phyloP scores from a whole-genome alignment of 805 yeast genomes.

The Myxozyma kluyveri region DNA sequence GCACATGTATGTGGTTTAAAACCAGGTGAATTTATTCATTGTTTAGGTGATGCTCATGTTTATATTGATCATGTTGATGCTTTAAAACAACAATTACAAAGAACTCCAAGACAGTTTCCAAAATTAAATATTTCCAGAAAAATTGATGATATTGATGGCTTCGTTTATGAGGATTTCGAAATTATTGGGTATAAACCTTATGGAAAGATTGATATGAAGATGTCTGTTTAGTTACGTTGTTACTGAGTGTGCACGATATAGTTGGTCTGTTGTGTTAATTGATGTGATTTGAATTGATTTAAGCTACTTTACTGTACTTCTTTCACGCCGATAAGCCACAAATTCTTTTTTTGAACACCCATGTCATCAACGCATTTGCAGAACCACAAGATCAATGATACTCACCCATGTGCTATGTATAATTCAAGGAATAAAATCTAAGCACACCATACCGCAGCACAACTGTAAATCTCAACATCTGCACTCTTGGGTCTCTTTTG shows the following conservation, averaged over 20 bases:
- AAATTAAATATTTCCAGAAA: conserved; percentile 64
- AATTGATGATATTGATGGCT: conserved; percentile 76
- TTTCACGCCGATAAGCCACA: too few relatives aligned
- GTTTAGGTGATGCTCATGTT: conserved; percentile 96
- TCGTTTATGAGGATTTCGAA: conserved; percentile 83
- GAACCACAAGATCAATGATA: too few relatives aligned
- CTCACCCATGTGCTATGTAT: too few relatives aligned
- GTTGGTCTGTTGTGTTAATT: not conserved
- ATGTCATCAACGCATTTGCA: too few relatives aligned
- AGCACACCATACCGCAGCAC: too few relatives aligned
- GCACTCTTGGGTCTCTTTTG: too few relatives aligned
- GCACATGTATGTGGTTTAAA: conserved; percentile 95
- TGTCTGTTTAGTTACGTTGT: conserved; percentile 69
- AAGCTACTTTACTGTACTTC: too few relatives aligned
- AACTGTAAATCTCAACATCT: too few relatives aligned
- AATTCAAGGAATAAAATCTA: too few relatives aligned
- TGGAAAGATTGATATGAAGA: conserved; percentile 84
- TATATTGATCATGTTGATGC: conserved; percentile 93
- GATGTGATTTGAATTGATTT: too few relatives aligned
- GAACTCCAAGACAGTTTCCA: conserved; percentile 81
- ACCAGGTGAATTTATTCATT: conserved; percentile 92
- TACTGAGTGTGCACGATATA: not conserved
- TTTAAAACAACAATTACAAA: conserved; percentile 67
- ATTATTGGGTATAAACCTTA: conserved; percentile 78
- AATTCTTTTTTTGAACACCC: too few relatives aligned